These are phyloP conservation scores for Avena insularis DNA, from an alignment of 176 grass and related monocot genomes.

Conservation along the genomic window DNA sequence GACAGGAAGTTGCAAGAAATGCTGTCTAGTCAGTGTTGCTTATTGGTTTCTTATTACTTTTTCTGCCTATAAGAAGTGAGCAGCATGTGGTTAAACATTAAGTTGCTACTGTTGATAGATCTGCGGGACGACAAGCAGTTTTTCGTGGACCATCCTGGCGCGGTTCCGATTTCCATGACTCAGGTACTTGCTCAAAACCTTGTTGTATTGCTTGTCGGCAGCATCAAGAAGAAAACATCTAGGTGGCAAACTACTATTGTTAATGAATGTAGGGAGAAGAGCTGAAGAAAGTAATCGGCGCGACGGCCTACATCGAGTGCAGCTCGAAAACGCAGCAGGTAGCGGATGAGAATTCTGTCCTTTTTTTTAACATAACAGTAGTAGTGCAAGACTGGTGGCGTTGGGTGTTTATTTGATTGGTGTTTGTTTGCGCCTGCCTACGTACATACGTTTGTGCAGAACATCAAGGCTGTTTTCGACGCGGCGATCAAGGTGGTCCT, in stretches of 20 bases:
- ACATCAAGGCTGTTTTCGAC: slow-evolving; percentile 82
- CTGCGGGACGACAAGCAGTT: slow-evolving; percentile 61
- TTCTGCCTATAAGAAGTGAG: not conserved
- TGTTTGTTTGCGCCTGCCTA: slow-evolving; percentile 12
- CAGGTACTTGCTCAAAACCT: slow-evolving; percentile 39
- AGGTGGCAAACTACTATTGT: not conserved
- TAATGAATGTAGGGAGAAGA: slow-evolving; percentile 67
- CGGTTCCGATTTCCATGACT: slow-evolving; percentile 49
- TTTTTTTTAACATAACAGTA: not conserved
- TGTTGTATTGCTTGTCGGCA: not conserved
- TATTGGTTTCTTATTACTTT: no score
- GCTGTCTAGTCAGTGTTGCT: not conserved
- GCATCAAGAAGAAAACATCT: not conserved
- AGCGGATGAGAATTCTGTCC: slow-evolving; percentile 2
- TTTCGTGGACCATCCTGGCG: slow-evolving; percentile 60
- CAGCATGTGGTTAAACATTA: not conserved
- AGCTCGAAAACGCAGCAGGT: slow-evolving; percentile 87
- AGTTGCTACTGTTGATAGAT: slow-evolving; percentile 38
- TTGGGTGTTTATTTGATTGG: slow-evolving; percentile 33
- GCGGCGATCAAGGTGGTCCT: slow-evolving; percentile 86
- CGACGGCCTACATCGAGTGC: slow-evolving; percentile 74
- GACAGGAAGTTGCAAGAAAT: not conserved
- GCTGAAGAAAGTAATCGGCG: slow-evolving; percentile 73
- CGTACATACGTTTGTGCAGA: slow-evolving; percentile 34
- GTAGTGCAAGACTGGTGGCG: not conserved